phyloP scores from a whole-genome alignment of 2,329 filamentous ascomycete genomes.

The Madurella fahalii region DNA sequence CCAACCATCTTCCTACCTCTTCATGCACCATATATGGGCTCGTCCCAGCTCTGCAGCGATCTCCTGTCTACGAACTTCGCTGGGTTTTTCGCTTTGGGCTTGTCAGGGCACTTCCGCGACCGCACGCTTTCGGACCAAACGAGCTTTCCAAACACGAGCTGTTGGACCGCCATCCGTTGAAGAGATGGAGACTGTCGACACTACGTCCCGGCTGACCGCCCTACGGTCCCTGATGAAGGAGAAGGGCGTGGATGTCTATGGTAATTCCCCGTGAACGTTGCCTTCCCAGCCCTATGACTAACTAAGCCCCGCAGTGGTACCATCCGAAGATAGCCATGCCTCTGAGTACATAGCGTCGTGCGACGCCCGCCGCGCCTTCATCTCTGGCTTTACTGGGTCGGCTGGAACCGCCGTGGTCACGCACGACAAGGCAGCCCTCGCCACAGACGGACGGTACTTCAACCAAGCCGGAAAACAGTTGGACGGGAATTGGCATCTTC shows the following conservation, averaged over 20 bases:
- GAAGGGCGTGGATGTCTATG: conserved; percentile 84
- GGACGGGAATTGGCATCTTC: conserved; percentile 82
- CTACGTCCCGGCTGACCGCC: conserved; percentile 67
- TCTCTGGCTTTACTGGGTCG: conserved; percentile 91
- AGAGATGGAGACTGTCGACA: conserved; percentile 74
- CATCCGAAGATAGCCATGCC: conserved; percentile 94
- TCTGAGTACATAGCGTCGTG: conserved; percentile 98
- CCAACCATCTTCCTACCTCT: neutral
- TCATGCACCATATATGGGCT: conserved; percentile 26
- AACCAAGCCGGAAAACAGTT: conserved; percentile 92
- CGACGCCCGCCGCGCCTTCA: conserved; percentile 85
- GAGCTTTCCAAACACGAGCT: conserved; percentile 8
- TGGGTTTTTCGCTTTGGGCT: conserved; percentile 1
- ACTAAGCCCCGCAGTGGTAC: conserved; percentile 63
- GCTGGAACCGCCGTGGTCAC: conserved; percentile 90
- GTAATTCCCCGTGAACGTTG: conserved; percentile 47
- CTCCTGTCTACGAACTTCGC: conserved; percentile 15
- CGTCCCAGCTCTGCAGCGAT: conserved; percentile 17
- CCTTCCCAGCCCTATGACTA: conserved; percentile 26
- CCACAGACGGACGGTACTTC: conserved; percentile 96
- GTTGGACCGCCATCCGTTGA: conserved; percentile 15
- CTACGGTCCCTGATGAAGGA: conserved; percentile 84
- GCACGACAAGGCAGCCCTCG: conserved; percentile 77
- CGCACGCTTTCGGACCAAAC: conserved; percentile 10
- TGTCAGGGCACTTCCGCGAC: conserved; percentile 2